A percentile compares a stretch with the other conserved stretches of the same genome.
These are phyloP conservation scores for Hirsutella minnesotensis DNA, from an alignment of 2,329 filamentous ascomycete genomes.

Conservation along the genomic window DNA sequence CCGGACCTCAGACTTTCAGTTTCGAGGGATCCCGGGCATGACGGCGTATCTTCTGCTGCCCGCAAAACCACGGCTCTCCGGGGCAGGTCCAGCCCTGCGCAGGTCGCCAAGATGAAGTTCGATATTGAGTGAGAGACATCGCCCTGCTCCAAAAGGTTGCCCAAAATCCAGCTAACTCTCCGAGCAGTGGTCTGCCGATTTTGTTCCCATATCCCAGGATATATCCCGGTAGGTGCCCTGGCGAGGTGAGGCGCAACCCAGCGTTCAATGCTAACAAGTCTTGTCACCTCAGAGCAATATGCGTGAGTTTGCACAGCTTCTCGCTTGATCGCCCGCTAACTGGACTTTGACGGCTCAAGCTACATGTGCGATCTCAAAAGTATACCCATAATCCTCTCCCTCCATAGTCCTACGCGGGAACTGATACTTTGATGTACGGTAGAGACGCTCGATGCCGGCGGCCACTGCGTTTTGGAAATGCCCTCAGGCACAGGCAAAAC, in stretches of 20 bases:
- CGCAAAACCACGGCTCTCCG: background rate
- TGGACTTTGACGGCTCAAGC: constrained; percentile 14
- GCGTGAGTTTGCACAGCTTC: constrained; percentile 30
- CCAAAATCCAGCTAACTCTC: constrained; percentile 7
- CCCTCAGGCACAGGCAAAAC: constrained; percentile 98
- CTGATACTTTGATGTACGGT: background rate
- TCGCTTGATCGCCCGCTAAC: background rate
- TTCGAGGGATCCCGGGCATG: background rate
- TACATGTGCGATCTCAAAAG: constrained; percentile 49
- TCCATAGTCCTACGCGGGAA: background rate
- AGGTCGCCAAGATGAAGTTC: constrained; percentile 32
- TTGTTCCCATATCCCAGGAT: constrained; percentile 48
- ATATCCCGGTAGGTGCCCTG: constrained; percentile 35
- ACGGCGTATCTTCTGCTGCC: background rate
- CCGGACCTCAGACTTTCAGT: background rate
- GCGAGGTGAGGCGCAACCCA: background rate
- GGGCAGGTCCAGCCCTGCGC: background rate
- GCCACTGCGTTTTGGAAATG: constrained; percentile 97
- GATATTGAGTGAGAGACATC: constrained; percentile 32
- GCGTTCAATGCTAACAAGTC: background rate
- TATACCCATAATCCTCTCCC: constrained; percentile 10
- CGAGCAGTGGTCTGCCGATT: constrained; percentile 40
- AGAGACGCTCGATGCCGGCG: constrained; percentile 80
- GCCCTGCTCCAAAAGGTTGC: background rate
- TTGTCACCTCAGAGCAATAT: constrained; percentile 34